A percentile compares a stretch with the other conserved stretches of the same genome.
Conservation (phyloP, 2,329 filamentous ascomycete genomes). For the Didymella pomorum region DNA sequence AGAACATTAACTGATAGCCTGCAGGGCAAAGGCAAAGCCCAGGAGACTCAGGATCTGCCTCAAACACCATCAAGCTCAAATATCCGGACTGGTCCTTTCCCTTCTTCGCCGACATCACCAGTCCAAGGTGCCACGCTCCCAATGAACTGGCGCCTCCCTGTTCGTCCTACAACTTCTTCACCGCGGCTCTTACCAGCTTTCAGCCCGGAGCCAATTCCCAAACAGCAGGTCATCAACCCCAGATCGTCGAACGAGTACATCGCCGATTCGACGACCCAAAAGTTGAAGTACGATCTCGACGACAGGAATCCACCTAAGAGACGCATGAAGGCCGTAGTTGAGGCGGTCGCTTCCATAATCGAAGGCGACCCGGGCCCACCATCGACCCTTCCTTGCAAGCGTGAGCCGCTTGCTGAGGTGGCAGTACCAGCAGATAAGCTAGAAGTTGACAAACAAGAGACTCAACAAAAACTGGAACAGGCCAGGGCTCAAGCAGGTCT, state of each 20-base stretch:
- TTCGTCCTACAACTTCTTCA: background rate
- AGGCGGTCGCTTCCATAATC: background rate
- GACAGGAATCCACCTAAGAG: conserved; percentile 2
- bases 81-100: background rate
- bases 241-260: background rate
- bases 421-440: no score
- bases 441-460: no score
- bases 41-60: background rate
- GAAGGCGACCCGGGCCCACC: background rate
- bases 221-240: background rate
- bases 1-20: background rate
- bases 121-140: background rate
- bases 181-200: background rate
- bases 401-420: no score
- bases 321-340: background rate
- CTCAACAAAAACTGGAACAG: no score
- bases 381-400: no score
- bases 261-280: background rate
- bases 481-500: no score
- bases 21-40: background rate
- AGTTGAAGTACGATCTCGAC: background rate
- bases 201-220: background rate
- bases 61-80: background rate
- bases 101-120: background rate
- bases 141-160: background rate